Percentiles rank a stretch among this genome's conserved stretches.
Conservation (phyloP, 164 flowering plant genomes). For the Liquidambar formosana region DNA sequence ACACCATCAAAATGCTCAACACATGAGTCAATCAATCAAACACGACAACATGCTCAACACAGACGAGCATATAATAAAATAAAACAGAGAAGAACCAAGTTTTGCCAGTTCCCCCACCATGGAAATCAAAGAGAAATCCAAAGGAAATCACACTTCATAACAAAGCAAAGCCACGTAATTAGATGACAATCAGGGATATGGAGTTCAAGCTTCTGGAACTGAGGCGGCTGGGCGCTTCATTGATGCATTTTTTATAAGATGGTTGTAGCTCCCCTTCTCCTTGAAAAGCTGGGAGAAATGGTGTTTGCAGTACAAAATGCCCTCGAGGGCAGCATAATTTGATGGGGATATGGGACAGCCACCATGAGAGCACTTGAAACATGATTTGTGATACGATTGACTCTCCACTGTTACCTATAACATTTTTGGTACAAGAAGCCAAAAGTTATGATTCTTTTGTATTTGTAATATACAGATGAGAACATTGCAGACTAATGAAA, state of each 20-base stretch:
- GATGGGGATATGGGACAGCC: constrained; percentile 89
- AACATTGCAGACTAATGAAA: too few relatives aligned
- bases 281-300: constrained; percentile 97
- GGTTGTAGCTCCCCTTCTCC: constrained; percentile 98
- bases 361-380: constrained; percentile 97
- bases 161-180: constrained; percentile 6
- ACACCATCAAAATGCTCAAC: background rate
- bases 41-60: constrained; percentile 1
- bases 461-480: too few relatives aligned
- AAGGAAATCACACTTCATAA: constrained; percentile 15
- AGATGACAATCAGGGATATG: constrained; percentile 1
- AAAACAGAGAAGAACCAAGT: constrained; percentile 5
- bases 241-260: constrained; percentile 82
- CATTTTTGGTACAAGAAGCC: constrained; percentile 5
- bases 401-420: constrained; percentile 92
- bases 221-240: constrained; percentile 65
- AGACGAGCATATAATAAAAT: background rate
- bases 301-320: constrained; percentile 91
- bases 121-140: background rate
- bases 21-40: constrained; percentile 8
- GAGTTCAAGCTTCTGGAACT: constrained; percentile 51
- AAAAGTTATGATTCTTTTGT: too few relatives aligned
- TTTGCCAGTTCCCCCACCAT: constrained; percentile 1
- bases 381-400: constrained; percentile 85
- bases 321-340: constrained; percentile 94